Percentiles rank a stretch among this genome's conserved stretches.
phyloP scores from a whole-genome alignment of 2,329 filamentous ascomycete genomes.

The Stagonosporopsis chrysanthemi region DNA sequence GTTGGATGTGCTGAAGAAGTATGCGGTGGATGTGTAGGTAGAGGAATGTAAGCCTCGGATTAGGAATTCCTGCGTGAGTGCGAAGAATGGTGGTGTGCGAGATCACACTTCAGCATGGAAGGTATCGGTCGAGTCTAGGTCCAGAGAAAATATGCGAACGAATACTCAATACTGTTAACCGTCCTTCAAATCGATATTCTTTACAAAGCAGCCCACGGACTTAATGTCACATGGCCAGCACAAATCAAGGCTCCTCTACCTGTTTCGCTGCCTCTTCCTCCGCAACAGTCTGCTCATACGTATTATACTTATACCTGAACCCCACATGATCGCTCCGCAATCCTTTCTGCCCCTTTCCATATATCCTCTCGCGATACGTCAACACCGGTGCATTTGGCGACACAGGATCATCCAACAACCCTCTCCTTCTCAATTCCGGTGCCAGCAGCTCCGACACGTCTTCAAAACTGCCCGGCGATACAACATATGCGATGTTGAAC shows the following conservation, averaged over 20 bases:
- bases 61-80: no score
- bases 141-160: no score
- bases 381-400: conserved; percentile 13
- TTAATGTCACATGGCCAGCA: background rate
- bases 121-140: no score
- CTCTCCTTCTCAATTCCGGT: conserved; percentile 23
- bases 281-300: conserved; percentile 22
- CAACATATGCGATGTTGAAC: conserved; percentile 66
- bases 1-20: conserved; percentile 21
- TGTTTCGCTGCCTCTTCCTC: background rate
- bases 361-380: conserved; percentile 26
- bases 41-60: no score
- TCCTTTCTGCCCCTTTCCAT: conserved; percentile 21
- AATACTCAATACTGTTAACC: no score
- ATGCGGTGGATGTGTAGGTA: conserved; percentile 2
- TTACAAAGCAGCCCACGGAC: no score
- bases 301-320: conserved; percentile 25
- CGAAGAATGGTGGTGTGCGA: no score
- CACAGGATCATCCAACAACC: conserved; percentile 17
- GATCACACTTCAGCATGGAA: no score
- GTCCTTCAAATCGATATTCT: no score
- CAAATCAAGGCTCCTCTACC: background rate
- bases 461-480: conserved; percentile 26
- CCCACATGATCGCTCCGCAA: conserved; percentile 24
- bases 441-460: conserved; percentile 23